Percentiles rank a stretch among this genome's conserved stretches.
These are phyloP conservation scores for Pugionium cornutum DNA, from an alignment of 345 rosid genomes.

Conservation along the genomic window DNA sequence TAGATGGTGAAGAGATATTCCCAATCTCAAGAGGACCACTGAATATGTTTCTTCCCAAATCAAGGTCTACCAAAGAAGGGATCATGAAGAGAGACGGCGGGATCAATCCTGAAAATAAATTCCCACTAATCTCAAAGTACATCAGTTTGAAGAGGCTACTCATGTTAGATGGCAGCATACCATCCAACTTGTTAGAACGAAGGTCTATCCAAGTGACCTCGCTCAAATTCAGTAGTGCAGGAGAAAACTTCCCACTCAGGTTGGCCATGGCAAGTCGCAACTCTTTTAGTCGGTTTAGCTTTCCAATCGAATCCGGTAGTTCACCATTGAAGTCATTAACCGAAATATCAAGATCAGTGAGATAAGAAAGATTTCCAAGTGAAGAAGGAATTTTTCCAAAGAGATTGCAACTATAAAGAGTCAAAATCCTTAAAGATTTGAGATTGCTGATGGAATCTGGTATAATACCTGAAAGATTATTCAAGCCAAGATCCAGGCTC, in stretches of 20 bases:
- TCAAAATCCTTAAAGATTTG: constrained; percentile 4
- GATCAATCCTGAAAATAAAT: constrained; percentile 16
- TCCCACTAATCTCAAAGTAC: neutral
- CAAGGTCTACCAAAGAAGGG: neutral
- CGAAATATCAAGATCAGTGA: constrained; percentile 34
- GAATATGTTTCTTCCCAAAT: neutral
- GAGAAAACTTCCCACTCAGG: constrained; percentile 12
- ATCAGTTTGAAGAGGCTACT: constrained; percentile 15
- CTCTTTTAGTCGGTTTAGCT: neutral
- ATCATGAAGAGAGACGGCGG: constrained; percentile 23
- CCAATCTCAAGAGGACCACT: constrained; percentile 29
- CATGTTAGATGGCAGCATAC: constrained; percentile 31
- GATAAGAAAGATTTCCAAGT: constrained; percentile 33
- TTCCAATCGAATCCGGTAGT: constrained; percentile 8
- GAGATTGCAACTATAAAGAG: neutral
- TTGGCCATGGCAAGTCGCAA: neutral
- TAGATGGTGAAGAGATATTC: constrained; percentile 13
- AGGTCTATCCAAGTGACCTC: neutral
- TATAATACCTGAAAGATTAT: constrained; percentile 26
- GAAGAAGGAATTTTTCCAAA: constrained; percentile 37
- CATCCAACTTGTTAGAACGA: constrained; percentile 9
- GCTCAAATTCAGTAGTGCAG: constrained; percentile 13
- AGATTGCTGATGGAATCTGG: constrained; percentile 32
- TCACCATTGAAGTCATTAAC: constrained; percentile 39
- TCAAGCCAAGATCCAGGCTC: neutral